These are phyloP conservation scores for Boletus bicolor DNA, from an alignment of 768 basidiomycete genomes.

Conservation along the genomic window DNA sequence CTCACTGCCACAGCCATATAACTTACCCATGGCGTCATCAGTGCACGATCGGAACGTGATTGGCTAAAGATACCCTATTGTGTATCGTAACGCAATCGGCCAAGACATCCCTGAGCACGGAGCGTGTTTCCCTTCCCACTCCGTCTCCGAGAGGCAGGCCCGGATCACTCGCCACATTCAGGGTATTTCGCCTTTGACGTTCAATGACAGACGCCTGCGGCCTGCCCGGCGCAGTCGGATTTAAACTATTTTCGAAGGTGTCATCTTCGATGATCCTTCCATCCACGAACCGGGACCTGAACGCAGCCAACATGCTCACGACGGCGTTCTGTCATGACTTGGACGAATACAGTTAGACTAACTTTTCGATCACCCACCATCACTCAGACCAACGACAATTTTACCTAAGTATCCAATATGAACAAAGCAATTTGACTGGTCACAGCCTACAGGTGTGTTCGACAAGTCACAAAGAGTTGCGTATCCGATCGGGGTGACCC, in stretches of 20 bases:
- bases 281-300: background rate
- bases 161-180: background rate
- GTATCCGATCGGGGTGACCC: background rate
- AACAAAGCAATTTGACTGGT: background rate
- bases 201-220: background rate
- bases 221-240: background rate
- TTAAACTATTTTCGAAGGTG: background rate
- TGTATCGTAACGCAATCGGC: background rate
- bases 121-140: too few species aligned
- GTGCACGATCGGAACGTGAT: background rate
- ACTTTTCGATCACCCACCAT: background rate
- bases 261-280: background rate
- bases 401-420: background rate
- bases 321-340: background rate
- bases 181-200: background rate
- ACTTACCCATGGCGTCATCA: slow-evolving; percentile 1
- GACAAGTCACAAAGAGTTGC: background rate
- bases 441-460: too few species aligned
- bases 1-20: background rate
- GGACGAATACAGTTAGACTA: background rate
- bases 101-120: background rate
- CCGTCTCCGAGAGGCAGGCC: background rate
- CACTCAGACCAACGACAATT: background rate
- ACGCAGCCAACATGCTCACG: background rate
- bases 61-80: background rate